These are phyloP conservation scores for Prunella vulgaris DNA, from an alignment of 257 asterid genomes.

Conservation along the genomic window DNA sequence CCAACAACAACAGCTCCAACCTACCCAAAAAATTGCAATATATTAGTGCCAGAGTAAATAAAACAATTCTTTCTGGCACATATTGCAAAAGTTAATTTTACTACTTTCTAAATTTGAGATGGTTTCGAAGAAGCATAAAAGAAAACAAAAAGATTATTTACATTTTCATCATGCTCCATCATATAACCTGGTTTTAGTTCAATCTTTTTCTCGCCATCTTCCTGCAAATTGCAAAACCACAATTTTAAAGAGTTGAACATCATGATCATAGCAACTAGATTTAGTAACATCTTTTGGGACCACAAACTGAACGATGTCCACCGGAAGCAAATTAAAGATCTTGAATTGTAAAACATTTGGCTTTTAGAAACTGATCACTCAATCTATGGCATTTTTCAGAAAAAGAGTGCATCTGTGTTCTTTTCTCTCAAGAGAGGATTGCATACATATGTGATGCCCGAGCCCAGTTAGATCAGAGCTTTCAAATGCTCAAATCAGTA, in stretches of 20 bases:
- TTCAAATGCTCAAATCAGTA: not conserved
- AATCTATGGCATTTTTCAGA: too few species aligned
- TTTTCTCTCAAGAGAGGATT: too few species aligned
- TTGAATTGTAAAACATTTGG: too few species aligned
- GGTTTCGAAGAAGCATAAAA: conserved; percentile 13
- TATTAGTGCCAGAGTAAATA: not conserved
- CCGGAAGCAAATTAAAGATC: too few species aligned
- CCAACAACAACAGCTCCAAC: conserved; percentile 99
- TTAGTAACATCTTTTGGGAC: too few species aligned
- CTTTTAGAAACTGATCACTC: too few species aligned
- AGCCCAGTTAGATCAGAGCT: too few species aligned
- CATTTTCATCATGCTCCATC: conserved; percentile 95
- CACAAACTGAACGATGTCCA: too few species aligned
- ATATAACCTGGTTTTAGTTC: conserved; percentile 88
- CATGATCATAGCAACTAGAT: not conserved
- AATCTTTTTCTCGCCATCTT: conserved; percentile 81
- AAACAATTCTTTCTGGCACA: conserved; percentile 1
- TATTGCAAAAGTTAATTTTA: too few species aligned
- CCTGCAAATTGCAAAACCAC: conserved; percentile 43
- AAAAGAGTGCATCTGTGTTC: too few species aligned
- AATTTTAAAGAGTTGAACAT: conserved; percentile 6
- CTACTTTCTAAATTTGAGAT: not conserved
- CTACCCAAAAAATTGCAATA: conserved; percentile 32
- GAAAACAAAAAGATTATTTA: conserved; percentile 25
- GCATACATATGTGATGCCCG: too few species aligned